These are phyloP conservation scores for Ephemerocybe angulata DNA, from an alignment of 768 basidiomycete species.

Conservation along the genomic window DNA sequence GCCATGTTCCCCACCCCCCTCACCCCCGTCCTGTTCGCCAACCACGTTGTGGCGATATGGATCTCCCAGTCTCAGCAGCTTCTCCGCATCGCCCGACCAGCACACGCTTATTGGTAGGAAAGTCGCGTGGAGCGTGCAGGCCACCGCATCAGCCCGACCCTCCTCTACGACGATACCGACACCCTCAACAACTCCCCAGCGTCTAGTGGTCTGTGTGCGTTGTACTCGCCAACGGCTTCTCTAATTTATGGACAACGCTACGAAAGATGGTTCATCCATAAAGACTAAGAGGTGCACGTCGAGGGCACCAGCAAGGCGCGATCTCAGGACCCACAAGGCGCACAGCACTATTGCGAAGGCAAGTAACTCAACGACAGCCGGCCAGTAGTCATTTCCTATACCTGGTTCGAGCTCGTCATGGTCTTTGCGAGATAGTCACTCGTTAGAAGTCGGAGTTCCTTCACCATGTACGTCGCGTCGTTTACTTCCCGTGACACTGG, in stretches of 20 bases:
- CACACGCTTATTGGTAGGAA: conserved; percentile 91
- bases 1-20: conserved; percentile 61
- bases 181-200: conserved; percentile 76
- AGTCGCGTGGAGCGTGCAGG: conserved; percentile 78
- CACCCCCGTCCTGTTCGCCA: conserved; percentile 61
- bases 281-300: conserved; percentile 80
- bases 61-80: conserved; percentile 62
- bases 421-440: conserved; percentile 89
- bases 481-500: neutral
- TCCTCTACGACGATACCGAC: conserved; percentile 91
- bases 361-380: conserved; percentile 73
- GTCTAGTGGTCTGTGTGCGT: conserved; percentile 69
- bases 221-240: conserved; percentile 68
- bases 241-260: conserved; percentile 96
- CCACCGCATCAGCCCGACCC: conserved; percentile 76
- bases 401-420: conserved; percentile 96
- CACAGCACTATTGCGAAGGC: conserved; percentile 72
- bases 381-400: conserved; percentile 69
- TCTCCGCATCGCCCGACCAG: conserved; percentile 61
- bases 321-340: conserved; percentile 49
- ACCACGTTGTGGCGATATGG: conserved; percentile 63
- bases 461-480: conserved; percentile 66
- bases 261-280: conserved; percentile 89
- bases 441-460: conserved; percentile 88
- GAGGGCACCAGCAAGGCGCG: conserved; percentile 80